phyloP scores from a whole-genome alignment of 768 basidiomycete species.

The Rhodotorula diobovata region DNA sequence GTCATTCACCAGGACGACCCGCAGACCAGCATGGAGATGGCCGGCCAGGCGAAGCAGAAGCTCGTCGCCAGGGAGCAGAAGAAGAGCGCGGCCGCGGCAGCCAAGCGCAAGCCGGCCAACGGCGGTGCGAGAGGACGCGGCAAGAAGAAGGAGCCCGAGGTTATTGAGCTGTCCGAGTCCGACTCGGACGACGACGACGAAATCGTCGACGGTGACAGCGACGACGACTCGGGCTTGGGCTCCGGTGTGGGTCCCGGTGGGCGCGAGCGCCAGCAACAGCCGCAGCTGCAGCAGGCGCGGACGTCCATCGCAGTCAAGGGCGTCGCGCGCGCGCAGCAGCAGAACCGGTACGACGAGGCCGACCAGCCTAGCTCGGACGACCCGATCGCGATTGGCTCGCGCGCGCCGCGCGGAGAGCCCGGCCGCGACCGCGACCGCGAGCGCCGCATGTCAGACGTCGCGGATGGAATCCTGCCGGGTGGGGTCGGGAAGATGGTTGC shows the following conservation, averaged over 20 bases:
- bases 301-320: background rate
- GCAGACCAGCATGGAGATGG: constrained; percentile 1
- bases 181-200: background rate
- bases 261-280: no score
- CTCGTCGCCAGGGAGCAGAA: no score
- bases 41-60: background rate
- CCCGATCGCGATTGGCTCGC: background rate
- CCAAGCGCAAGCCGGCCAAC: no score
- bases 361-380: background rate
- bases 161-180: background rate
- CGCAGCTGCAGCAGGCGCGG: no score
- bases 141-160: background rate
- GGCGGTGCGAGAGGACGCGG: background rate
- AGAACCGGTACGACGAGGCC: no score
- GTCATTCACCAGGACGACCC: background rate
- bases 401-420: no score
- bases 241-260: background rate
- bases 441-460: no score
- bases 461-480: no score
- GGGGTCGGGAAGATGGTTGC: no score
- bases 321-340: no score
- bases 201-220: background rate
- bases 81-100: background rate
- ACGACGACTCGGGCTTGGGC: background rate
- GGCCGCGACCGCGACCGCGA: no score